Evolutionary conservation across 2,329 filamentous ascomycete genomes (phyloP).

Genomic region (Pyricularia grisea): DNA sequence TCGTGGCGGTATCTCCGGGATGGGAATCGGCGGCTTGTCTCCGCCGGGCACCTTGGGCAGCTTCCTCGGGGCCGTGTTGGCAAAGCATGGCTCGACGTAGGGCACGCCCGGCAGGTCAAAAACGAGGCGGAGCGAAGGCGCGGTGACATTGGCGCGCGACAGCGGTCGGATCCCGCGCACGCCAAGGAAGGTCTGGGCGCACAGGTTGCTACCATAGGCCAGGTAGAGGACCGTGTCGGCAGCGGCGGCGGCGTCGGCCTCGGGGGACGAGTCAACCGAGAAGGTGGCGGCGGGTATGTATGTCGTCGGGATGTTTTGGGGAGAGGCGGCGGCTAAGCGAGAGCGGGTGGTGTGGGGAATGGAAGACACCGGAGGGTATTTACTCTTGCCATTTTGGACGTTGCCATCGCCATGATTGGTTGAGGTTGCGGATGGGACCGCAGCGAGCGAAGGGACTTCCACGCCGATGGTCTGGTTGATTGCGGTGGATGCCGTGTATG

Average conservation of each 20-base stretch:
- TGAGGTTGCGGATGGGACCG: neutral
- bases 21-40: constrained; percentile 16
- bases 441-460: neutral
- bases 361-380: constrained; percentile 18
- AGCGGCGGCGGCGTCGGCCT: constrained; percentile 9
- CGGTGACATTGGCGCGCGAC: constrained; percentile 71
- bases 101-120: constrained; percentile 83
- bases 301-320: constrained; percentile 10
- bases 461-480: neutral
- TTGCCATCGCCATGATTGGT: neutral
- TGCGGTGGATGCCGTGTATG: neutral
- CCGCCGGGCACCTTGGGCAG: constrained; percentile 27
- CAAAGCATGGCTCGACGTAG: constrained; percentile 87
- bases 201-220: constrained; percentile 88
- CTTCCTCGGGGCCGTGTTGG: constrained; percentile 61
- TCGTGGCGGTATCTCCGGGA: constrained; percentile 3
- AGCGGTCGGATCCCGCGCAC: constrained; percentile 71
- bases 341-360: constrained; percentile 26
- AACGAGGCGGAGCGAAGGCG: constrained; percentile 66
- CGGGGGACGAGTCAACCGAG: constrained; percentile 9
- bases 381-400: neutral
- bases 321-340: constrained; percentile 24
- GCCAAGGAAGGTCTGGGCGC: constrained; percentile 69
- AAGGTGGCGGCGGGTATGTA: constrained; percentile 12
- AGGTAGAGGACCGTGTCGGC: constrained; percentile 57